A percentile compares a stretch with the other conserved stretches of the same genome.
These are phyloP conservation scores for Aspergillus eucalypticola DNA, from an alignment of 2,329 filamentous ascomycete genomes.

Conservation along the genomic window DNA sequence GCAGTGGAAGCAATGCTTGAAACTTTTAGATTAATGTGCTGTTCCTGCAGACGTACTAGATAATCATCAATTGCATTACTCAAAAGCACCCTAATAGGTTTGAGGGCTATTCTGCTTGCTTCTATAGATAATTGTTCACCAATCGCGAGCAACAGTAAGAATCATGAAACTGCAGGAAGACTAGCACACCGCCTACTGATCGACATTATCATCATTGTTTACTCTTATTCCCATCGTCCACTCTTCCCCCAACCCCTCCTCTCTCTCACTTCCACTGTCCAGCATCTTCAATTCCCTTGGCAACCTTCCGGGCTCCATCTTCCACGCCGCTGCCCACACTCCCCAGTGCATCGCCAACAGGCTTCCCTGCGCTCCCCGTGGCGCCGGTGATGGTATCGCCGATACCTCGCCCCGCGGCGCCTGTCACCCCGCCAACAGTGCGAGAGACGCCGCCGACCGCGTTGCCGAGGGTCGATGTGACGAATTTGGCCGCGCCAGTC, in stretches of 20 bases:
- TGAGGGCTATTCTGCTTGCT: no score
- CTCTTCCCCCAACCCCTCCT: background rate
- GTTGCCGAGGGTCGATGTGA: slow-evolving; percentile 58
- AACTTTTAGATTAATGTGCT: no score
- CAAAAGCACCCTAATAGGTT: no score
- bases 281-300: slow-evolving; percentile 59
- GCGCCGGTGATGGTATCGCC: slow-evolving; percentile 58
- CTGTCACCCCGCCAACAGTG: slow-evolving; percentile 56
- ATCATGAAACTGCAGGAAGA: background rate
- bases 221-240: background rate
- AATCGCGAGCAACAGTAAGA: background rate
- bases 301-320: slow-evolving; percentile 51
- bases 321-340: slow-evolving; percentile 57
- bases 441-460: slow-evolving; percentile 56
- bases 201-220: background rate
- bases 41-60: no score
- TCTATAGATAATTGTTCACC: background rate
- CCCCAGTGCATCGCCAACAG: slow-evolving; percentile 58
- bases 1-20: no score
- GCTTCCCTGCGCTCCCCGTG: slow-evolving; percentile 56
- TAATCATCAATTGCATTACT: no score
- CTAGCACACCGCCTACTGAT: background rate
- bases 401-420: slow-evolving; percentile 58
- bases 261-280: slow-evolving; percentile 51
- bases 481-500: slow-evolving; percentile 56